Percentiles rank a stretch among this genome's conserved stretches.
phyloP scores from a whole-genome alignment of 2,329 filamentous ascomycete genomes.

The Alternaria consortialis region DNA sequence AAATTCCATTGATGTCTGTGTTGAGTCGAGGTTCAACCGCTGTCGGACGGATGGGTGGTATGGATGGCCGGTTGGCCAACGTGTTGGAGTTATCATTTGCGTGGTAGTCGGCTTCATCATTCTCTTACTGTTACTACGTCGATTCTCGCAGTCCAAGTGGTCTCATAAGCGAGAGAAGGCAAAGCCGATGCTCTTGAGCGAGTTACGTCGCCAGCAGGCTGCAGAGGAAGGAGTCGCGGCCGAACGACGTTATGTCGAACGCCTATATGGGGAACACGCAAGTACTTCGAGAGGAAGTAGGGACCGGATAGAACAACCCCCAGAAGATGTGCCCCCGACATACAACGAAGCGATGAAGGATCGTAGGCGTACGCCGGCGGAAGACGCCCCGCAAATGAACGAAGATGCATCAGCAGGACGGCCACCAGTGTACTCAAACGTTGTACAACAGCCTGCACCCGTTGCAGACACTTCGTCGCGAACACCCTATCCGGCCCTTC shows the following conservation, averaged over 20 bases:
- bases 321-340: constrained; percentile 2
- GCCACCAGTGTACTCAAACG: constrained; percentile 6
- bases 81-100: background rate
- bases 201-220: background rate
- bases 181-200: constrained; percentile 1
- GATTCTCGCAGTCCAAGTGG: background rate
- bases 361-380: background rate
- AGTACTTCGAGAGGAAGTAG: background rate
- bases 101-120: background rate
- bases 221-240: background rate
- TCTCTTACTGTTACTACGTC: background rate
- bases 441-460: background rate
- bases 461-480: background rate
- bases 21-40: background rate
- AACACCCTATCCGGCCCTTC: constrained; percentile 3
- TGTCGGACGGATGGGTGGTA: constrained; percentile 1
- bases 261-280: background rate
- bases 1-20: background rate
- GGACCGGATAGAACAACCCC: background rate
- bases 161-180: background rate
- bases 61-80: background rate
- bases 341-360: constrained; percentile 12
- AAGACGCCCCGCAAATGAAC: background rate
- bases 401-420: background rate
- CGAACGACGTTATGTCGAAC: background rate